Evolutionary conservation across 306 rosid species (phyloP).

Genomic region (Lithocarpus polystachyus): DNA sequence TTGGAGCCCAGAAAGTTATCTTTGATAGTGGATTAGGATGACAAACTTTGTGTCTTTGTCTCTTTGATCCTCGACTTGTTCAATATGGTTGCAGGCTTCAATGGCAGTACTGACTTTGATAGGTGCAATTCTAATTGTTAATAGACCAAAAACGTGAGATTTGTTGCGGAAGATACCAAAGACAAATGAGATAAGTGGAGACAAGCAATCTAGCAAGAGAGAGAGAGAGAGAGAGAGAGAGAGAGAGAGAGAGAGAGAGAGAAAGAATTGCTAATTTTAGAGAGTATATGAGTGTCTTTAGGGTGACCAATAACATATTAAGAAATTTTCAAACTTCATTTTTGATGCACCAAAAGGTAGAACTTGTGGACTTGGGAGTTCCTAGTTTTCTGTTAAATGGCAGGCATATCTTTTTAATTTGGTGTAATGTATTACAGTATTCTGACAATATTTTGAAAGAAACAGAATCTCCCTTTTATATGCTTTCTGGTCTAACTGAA

Average conservation of each 20-base stretch:
- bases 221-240: too few relatives aligned
- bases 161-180: too few relatives aligned
- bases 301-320: too few relatives aligned
- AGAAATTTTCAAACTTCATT: not conserved
- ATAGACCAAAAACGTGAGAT: too few relatives aligned
- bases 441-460: not conserved
- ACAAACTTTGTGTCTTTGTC: not conserved
- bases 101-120: not conserved
- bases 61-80: not conserved
- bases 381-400: not conserved
- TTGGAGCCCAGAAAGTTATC: not conserved
- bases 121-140: not conserved
- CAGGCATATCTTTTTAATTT: not conserved
- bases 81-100: not conserved
- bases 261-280: too few relatives aligned
- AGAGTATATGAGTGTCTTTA: too few relatives aligned
- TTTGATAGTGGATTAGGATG: not conserved
- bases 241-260: too few relatives aligned
- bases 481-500: not conserved
- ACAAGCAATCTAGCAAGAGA: too few relatives aligned
- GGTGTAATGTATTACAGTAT: not conserved
- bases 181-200: too few relatives aligned
- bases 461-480: not conserved
- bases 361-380: not conserved
- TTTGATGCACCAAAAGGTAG: not conserved